These are phyloP conservation scores for Lentinula detonsa DNA, from an alignment of 768 basidiomycete species.

Conservation along the genomic window DNA sequence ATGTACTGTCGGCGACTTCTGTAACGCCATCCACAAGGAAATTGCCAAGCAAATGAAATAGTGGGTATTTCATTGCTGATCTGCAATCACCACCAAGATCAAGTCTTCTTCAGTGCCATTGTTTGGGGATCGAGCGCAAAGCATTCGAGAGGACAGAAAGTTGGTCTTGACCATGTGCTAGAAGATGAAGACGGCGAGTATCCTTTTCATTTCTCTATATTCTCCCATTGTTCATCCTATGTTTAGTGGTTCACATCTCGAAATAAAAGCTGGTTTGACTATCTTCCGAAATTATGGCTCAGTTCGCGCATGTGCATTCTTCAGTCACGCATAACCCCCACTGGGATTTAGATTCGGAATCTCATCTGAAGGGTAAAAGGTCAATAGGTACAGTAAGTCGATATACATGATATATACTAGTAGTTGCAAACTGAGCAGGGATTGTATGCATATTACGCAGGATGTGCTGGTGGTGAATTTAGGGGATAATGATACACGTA, in stretches of 20 bases:
- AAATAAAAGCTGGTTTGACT: conserved; percentile 33
- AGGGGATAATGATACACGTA: neutral
- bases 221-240: conserved; percentile 7
- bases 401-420: neutral
- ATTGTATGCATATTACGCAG: too few species aligned
- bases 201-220: neutral
- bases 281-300: too few species aligned
- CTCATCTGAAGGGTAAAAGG: neutral
- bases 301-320: too few species aligned
- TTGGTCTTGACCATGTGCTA: conserved; percentile 78
- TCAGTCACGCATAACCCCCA: too few species aligned
- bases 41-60: conserved; percentile 98
- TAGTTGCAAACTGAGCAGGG: too few species aligned
- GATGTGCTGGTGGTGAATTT: too few species aligned
- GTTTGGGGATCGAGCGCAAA: conserved; percentile 99
- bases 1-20: conserved; percentile 82
- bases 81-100: neutral
- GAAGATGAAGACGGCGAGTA: conserved; percentile 84
- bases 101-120: conserved; percentile 48
- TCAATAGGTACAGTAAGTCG: neutral
- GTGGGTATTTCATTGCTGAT: conserved; percentile 34
- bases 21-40: conserved; percentile 91
- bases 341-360: neutral
- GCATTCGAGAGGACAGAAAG: conserved; percentile 94
- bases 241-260: conserved; percentile 51